Evolutionary conservation across 805 yeast genomes (phyloP).

Genomic region (Pichia gijzeniarum): DNA sequence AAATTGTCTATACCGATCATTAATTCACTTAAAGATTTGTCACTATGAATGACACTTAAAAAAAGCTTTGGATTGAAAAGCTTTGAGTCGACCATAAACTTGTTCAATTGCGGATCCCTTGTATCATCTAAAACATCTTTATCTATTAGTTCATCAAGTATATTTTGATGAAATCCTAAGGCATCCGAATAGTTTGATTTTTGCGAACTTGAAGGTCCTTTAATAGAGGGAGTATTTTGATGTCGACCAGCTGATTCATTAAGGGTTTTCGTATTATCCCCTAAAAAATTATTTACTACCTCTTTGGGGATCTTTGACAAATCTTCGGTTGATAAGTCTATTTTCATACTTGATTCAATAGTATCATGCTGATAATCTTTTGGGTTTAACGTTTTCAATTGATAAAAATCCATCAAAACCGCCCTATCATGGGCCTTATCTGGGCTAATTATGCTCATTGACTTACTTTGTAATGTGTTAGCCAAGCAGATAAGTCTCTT

Average conservation of each 20-base stretch:
- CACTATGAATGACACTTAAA: constrained; percentile 48
- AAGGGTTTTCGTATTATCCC: constrained; percentile 16
- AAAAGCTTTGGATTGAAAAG: constrained; percentile 52
- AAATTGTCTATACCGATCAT: constrained; percentile 41
- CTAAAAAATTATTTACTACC: constrained; percentile 19
- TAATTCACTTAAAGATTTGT: constrained; percentile 47
- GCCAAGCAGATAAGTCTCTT: no score
- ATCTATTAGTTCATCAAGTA: constrained; percentile 37
- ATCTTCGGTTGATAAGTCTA: constrained; percentile 16
- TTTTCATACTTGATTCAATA: constrained; percentile 12
- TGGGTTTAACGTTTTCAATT: constrained; percentile 39
- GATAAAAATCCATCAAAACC: constrained; percentile 32
- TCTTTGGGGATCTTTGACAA: constrained; percentile 21
- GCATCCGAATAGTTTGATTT: constrained; percentile 38
- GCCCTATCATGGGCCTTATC: constrained; percentile 12
- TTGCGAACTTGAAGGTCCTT: constrained; percentile 1
- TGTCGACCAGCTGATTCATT: not conserved
- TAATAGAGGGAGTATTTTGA: not conserved
- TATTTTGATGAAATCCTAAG: constrained; percentile 43
- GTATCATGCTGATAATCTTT: constrained; percentile 22
- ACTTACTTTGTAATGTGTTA: no score
- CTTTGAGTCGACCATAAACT: constrained; percentile 50
- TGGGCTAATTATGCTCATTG: constrained; percentile 5
- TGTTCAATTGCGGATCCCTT: constrained; percentile 31
- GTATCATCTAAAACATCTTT: constrained; percentile 34